Conservation (phyloP, 371 early-diverging fungal genomes). For the Mortierella sp. region DNA sequence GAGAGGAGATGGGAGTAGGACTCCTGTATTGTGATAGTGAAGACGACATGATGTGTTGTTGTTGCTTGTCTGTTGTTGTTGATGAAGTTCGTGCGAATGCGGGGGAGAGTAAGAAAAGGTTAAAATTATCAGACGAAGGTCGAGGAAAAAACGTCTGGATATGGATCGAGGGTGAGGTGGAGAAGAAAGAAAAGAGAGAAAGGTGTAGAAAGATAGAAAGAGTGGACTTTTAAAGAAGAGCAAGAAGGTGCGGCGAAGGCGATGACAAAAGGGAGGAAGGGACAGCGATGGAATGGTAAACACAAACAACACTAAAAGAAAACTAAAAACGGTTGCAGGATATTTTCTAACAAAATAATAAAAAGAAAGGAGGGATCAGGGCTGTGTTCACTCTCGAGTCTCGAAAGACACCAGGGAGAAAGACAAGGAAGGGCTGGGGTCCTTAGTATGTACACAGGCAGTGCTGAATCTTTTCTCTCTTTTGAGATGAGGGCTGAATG, state of each 20-base stretch:
- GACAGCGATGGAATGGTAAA: neutral
- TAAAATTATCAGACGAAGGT: neutral
- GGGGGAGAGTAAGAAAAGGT: neutral
- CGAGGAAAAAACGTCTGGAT: neutral
- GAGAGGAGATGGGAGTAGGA: conserved; percentile 27
- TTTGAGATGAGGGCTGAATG: too few species aligned
- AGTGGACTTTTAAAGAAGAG: neutral
- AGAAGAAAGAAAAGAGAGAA: neutral
- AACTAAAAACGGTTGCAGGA: too few species aligned
- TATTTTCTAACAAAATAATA: too few species aligned
- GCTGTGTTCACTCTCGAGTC: too few species aligned
- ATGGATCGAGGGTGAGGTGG: neutral
- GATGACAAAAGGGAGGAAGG: neutral
- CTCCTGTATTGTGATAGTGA: conserved; percentile 36
- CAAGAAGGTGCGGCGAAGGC: neutral
- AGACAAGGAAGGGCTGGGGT: too few species aligned
- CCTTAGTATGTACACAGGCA: too few species aligned
- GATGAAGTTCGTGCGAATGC: too few species aligned
- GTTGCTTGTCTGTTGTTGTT: too few species aligned
- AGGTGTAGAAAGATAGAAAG: neutral
- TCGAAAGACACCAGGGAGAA: too few species aligned
- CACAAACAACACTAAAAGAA: neutral
- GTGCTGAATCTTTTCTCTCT: too few species aligned
- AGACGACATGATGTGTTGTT: conserved; percentile 12
- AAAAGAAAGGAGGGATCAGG: too few species aligned